Evolutionary conservation across 768 basidiomycete genomes (phyloP), one percentile per base, ranked within the genome.

Genomic region (Leucosporidium yakuticum): DNA sequence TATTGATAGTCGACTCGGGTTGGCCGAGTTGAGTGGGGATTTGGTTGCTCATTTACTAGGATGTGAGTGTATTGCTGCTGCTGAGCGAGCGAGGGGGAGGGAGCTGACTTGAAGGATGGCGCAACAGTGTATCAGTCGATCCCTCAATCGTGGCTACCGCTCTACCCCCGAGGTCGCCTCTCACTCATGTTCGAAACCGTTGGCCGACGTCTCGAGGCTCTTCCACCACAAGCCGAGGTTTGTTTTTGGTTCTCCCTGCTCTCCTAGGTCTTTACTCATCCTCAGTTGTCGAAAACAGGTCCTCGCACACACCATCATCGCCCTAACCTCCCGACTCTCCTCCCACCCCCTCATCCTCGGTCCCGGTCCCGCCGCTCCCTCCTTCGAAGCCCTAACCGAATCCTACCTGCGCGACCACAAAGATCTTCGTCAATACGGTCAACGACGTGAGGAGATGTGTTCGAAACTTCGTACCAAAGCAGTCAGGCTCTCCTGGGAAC

Each of bases 281-380:
- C 17, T n/a, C 6, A 11, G 17, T 21, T 36, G 25, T 20, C 60
- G n/a, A n/a, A n/a, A 25, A n/a, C 49, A 72, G 70, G 67, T 69
- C n/a, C 69, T 73, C 55, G 69, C 71, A 0, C 54, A 64, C 48
- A 60, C 66, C 1, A 68, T 69, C 34, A 73, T 73, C 57, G 71
- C 71, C 23, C 68, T 73, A 21, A 63, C 71, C 4, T 67, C 63
- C 20, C 68, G 68, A 11, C 59, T 73, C 21, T 69, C 71, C 6
- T 69, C 68, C 2, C 68, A 73, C 32, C 59, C 71, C 1, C 60
- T 62, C 1, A 48, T 73, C n/a, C 61, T 73, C 61, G 27, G 51
- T 19, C 44, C 63, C 14, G 64, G 62, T 44, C 2, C 20, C 20
- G 31, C 55, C 8, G 44, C 69, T 19, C 69, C 68, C 11, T 4